These are phyloP conservation scores for Suhomyces pyralidae DNA, from an alignment of 805 yeast species.

Conservation along the genomic window DNA sequence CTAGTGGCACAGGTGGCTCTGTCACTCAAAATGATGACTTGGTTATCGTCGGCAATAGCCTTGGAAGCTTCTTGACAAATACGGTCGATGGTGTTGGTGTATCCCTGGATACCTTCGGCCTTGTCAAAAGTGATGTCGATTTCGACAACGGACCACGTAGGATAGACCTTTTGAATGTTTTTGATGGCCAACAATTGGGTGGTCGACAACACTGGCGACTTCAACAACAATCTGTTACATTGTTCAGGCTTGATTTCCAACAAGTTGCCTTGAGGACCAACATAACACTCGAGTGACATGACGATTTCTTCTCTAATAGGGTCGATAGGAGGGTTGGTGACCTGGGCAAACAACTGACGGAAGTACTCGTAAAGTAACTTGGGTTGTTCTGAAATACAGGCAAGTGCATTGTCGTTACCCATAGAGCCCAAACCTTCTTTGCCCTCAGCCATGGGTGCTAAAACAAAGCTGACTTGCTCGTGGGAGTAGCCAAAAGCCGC, in stretches of 20 bases:
- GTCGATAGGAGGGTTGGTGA: constrained; percentile 97
- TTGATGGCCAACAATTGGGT: constrained; percentile 72
- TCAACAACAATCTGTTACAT: constrained; percentile 81
- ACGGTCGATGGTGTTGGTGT: constrained; percentile 78
- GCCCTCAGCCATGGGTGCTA: constrained; percentile 95
- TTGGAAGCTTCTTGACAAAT: constrained; percentile 84
- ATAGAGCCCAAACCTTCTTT: constrained; percentile 96
- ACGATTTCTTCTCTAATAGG: constrained; percentile 96
- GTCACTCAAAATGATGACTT: constrained; percentile 77
- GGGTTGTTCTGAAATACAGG: constrained; percentile 93
- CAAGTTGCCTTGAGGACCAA: constrained; percentile 97
- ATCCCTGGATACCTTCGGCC: constrained; percentile 81
- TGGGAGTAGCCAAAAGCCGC: constrained; percentile 90
- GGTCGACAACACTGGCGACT: constrained; percentile 77
- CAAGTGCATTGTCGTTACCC: constrained; percentile 97
- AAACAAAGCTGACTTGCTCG: constrained; percentile 78
- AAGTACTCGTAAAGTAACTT: constrained; percentile 87
- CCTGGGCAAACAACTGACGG: constrained; percentile 96
- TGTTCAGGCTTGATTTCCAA: constrained; percentile 90
- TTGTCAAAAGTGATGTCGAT: constrained; percentile 89
- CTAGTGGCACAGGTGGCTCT: constrained; percentile 55
- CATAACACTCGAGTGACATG: constrained; percentile 94
- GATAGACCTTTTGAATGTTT: constrained; percentile 70
- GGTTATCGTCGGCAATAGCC: constrained; percentile 73
- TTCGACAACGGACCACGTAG: constrained; percentile 77